Conservation (phyloP, 352 stramenopile species). For the Pythium dissotocum region DNA sequence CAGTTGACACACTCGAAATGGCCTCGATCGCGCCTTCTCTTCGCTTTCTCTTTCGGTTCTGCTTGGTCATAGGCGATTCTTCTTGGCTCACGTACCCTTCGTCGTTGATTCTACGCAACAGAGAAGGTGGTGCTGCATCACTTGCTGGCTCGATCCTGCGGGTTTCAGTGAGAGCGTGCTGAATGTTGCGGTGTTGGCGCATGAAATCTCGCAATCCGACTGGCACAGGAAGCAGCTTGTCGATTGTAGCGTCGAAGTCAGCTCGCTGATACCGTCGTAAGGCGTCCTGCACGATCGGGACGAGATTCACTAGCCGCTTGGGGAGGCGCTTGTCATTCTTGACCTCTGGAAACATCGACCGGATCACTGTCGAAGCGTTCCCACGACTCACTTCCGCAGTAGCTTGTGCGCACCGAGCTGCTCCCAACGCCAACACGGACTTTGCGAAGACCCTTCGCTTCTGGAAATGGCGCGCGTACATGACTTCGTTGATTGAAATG, state of each 20-base stretch:
- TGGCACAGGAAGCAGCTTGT: slow-evolving; percentile 37
- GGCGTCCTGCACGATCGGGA: slow-evolving; percentile 58
- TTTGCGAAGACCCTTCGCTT: slow-evolving; percentile 38
- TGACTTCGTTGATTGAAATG: slow-evolving; percentile 63
- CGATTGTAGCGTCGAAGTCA: slow-evolving; percentile 36
- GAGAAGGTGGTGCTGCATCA: background rate
- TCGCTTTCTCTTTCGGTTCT: slow-evolving; percentile 48
- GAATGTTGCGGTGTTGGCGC: slow-evolving; percentile 34
- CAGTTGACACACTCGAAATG: slow-evolving; percentile 37
- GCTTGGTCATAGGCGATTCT: slow-evolving; percentile 15
- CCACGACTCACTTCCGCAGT: slow-evolving; percentile 32
- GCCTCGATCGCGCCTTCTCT: slow-evolving; percentile 49
- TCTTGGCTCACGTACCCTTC: slow-evolving; percentile 62
- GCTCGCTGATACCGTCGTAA: slow-evolving; percentile 39
- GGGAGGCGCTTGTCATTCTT: slow-evolving; percentile 43
- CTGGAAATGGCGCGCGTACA: slow-evolving; percentile 54
- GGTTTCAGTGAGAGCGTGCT: background rate
- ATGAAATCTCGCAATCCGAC: slow-evolving; percentile 49
- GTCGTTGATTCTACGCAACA: slow-evolving; percentile 17
- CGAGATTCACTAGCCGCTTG: slow-evolving; percentile 58
- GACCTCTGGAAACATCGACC: slow-evolving; percentile 42
- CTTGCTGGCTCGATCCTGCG: background rate
- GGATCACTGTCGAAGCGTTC: slow-evolving; percentile 42
- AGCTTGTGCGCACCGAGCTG: background rate
- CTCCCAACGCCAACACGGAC: slow-evolving; percentile 29